These are phyloP conservation scores for Kwoniella bestiolae DNA, from an alignment of 768 basidiomycete genomes.

Conservation along the genomic window DNA sequence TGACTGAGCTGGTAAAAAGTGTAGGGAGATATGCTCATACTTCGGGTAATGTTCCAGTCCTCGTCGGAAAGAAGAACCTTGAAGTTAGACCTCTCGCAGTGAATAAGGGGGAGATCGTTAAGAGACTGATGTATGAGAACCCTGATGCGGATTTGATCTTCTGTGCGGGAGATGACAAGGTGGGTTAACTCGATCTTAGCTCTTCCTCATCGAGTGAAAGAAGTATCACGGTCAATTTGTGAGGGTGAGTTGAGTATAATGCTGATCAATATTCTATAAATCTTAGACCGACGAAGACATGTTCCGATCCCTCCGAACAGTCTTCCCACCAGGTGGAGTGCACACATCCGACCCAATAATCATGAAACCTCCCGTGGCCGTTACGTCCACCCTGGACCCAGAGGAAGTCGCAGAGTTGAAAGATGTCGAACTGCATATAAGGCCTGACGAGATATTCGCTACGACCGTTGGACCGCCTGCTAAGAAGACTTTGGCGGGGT, in stretches of 20 bases:
- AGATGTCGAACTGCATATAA: constrained; percentile 68
- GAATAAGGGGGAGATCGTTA: constrained; percentile 99
- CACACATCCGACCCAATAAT: constrained; percentile 55
- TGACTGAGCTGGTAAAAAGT: not conserved
- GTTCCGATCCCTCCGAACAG: constrained; percentile 80
- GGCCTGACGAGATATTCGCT: constrained; percentile 77
- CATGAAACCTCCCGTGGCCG: constrained; percentile 62
- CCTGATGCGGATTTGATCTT: constrained; percentile 94
- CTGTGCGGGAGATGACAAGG: constrained; percentile 98
- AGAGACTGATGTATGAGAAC: constrained; percentile 87
- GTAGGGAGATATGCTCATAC: not conserved
- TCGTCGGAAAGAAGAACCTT: constrained; percentile 97
- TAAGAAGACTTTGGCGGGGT: constrained; percentile 85
- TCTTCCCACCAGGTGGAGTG: constrained; percentile 62
- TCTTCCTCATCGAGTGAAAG: not conserved
- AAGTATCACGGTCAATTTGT: too few species aligned
- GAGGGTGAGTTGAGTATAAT: too few species aligned
- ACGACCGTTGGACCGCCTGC: constrained; percentile 85
- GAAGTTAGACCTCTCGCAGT: constrained; percentile 94
- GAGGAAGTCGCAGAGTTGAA: constrained; percentile 53
- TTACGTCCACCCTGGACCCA: constrained; percentile 59
- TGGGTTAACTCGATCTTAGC: constrained; percentile 48
- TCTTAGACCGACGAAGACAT: constrained; percentile 96
- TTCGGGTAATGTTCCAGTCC: constrained; percentile 61
- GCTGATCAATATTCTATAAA: not conserved